Conservation (phyloP, 257 asterid species). For the Forsythia viridissima region DNA sequence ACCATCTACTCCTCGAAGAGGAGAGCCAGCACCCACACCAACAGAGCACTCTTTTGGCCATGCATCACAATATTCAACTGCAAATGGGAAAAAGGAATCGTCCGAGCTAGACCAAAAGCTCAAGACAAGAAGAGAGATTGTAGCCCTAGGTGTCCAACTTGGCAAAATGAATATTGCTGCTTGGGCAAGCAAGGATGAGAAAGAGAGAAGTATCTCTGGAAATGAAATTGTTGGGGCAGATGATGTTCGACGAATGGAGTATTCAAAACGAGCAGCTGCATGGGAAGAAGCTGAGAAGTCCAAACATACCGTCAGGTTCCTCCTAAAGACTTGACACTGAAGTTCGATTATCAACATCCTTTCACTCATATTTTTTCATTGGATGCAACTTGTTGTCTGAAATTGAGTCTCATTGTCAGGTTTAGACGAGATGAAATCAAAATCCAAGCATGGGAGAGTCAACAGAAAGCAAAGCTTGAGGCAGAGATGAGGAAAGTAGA, state of each 20-base stretch:
- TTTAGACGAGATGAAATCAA: conserved; percentile 83
- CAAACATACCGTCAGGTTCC: conserved; percentile 81
- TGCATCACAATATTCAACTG: conserved; percentile 29
- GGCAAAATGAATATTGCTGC: conserved; percentile 98
- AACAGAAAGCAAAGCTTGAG: conserved; percentile 87
- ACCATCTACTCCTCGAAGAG: conserved; percentile 91
- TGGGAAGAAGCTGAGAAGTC: conserved; percentile 96
- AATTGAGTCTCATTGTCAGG: conserved; percentile 37
- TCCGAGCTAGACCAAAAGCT: conserved; percentile 83
- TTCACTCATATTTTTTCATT: conserved; percentile 7
- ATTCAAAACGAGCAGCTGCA: conserved; percentile 79
- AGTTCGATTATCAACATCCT: neutral
- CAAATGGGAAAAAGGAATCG: conserved; percentile 50
- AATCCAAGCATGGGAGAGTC: conserved; percentile 97
- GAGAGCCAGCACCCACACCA: conserved; percentile 70
- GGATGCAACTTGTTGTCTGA: conserved; percentile 5
- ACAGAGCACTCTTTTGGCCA: conserved; percentile 31
- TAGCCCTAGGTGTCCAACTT: conserved; percentile 87
- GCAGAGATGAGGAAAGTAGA: conserved; percentile 96
- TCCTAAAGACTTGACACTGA: conserved; percentile 1
- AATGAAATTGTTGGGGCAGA: conserved; percentile 33
- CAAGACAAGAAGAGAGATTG: conserved; percentile 84
- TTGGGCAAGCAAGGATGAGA: conserved; percentile 96
- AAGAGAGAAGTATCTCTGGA: conserved; percentile 41
- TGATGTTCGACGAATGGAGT: conserved; percentile 64